These are phyloP conservation scores for Begonia fuchsioides DNA, from an alignment of 306 rosid species.

Conservation along the genomic window DNA sequence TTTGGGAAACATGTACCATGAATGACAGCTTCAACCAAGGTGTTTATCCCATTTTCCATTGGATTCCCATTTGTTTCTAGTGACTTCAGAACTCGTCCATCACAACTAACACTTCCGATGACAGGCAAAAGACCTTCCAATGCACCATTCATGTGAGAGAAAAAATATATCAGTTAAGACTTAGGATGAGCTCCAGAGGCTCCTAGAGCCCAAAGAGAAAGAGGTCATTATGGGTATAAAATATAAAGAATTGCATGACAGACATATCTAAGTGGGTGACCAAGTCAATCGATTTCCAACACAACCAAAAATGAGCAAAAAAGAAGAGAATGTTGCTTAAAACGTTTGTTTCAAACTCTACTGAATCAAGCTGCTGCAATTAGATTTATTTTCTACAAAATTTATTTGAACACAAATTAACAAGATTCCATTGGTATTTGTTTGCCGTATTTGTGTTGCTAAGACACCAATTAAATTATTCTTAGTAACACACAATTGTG, in stretches of 20 bases:
- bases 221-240: neutral
- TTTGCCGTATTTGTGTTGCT: neutral
- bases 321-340: too few relatives aligned
- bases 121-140: conserved; percentile 66
- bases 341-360: too few relatives aligned
- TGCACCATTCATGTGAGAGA: conserved; percentile 13
- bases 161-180: neutral
- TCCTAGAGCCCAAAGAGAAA: conserved; percentile 1
- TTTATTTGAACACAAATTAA: too few relatives aligned
- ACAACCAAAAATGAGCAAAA: too few relatives aligned
- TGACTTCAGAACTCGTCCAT: conserved; percentile 45
- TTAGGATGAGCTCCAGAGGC: neutral
- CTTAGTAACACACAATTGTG: neutral
- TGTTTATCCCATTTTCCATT: conserved; percentile 27
- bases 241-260: too few relatives aligned
- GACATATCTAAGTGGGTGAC: too few relatives aligned
- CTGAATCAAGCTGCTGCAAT: too few relatives aligned
- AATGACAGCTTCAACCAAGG: conserved; percentile 42
- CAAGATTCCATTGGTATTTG: too few relatives aligned
- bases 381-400: too few relatives aligned
- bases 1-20: conserved; percentile 34
- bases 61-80: conserved; percentile 34
- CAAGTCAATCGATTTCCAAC: too few relatives aligned
- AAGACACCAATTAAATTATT: neutral
- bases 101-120: conserved; percentile 43